Evolutionary conservation across 2,329 filamentous ascomycete species (phyloP).

Genomic region (Botryosphaeria dothidea): DNA sequence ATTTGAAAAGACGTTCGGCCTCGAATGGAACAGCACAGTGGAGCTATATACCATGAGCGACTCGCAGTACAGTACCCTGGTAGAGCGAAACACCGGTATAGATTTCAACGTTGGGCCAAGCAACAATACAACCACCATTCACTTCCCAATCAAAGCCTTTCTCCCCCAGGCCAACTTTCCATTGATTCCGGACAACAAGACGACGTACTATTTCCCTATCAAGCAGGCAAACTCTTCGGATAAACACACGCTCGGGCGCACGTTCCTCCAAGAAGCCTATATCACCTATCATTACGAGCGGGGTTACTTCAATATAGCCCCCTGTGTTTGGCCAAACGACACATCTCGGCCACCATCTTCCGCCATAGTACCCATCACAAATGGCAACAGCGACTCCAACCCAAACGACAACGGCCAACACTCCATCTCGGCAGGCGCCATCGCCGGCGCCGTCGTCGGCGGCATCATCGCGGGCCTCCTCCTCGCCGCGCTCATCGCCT

Average conservation of each 20-base stretch:
- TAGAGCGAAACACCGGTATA: not conserved
- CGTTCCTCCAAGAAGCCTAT: constrained; percentile 40
- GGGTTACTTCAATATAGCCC: constrained; percentile 37
- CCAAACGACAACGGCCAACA: no score
- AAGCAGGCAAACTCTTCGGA: constrained; percentile 30
- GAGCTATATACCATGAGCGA: constrained; percentile 34
- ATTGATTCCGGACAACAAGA: not conserved
- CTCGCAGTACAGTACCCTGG: constrained; percentile 23
- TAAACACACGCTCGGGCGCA: constrained; percentile 34
- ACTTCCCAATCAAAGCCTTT: constrained; percentile 26
- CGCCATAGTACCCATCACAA: not conserved
- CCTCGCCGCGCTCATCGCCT: constrained; percentile 31
- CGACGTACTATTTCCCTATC: constrained; percentile 34
- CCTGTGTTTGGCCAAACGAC: not conserved
- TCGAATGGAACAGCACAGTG: constrained; percentile 29
- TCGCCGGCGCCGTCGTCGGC: constrained; percentile 36
- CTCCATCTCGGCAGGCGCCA: constrained; percentile 30
- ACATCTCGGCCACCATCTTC: not conserved
- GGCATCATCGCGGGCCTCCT: constrained; percentile 22
- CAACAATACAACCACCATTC: not conserved
- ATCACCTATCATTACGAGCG: constrained; percentile 35
- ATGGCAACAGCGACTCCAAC: not conserved
- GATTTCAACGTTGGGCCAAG: not conserved
- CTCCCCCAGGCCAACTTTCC: constrained; percentile 26
- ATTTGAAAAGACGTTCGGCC: constrained; percentile 36